Evolutionary conservation across 331 rosid species (phyloP).

Genomic region (Quercus phellos): DNA sequence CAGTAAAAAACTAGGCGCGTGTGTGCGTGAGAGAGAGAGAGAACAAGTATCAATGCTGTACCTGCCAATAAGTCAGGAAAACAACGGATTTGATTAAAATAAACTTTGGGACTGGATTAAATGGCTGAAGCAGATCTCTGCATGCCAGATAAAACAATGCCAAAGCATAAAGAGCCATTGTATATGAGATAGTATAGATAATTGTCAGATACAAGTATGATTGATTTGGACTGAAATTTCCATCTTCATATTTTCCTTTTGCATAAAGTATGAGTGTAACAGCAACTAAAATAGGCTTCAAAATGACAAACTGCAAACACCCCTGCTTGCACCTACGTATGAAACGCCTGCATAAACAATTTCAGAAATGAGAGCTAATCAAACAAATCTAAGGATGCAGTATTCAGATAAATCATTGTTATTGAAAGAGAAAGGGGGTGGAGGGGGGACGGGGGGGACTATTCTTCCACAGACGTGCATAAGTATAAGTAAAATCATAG

Average conservation of each 20-base stretch:
- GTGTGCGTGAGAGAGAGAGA: not conserved
- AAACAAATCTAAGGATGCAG: conserved; percentile 7
- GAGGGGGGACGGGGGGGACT: not conserved
- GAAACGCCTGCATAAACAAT: conserved; percentile 76
- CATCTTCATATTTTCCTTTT: conserved; percentile 85
- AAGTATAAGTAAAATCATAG: not conserved
- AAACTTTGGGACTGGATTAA: conserved; percentile 97
- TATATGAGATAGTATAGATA: conserved; percentile 82
- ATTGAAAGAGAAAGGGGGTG: not conserved
- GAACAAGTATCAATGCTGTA: conserved; percentile 13
- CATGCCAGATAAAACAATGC: conserved; percentile 94
- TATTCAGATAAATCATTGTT: conserved; percentile 4
- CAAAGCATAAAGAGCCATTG: conserved; percentile 87
- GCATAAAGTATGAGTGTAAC: conserved; percentile 85
- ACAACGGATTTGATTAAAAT: conserved; percentile 91
- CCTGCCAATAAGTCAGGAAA: conserved; percentile 99
- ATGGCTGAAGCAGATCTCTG: conserved; percentile 96
- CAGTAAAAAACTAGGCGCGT: not conserved
- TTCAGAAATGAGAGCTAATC: conserved; percentile 15
- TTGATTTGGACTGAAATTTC: conserved; percentile 84
- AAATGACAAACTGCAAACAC: conserved; percentile 92
- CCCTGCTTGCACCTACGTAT: conserved; percentile 99
- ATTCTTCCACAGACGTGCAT: not conserved
- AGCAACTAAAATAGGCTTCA: conserved; percentile 88
- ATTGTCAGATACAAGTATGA: conserved; percentile 94